Conservation (phyloP, 345 rosid species). For the Corchorus capsularis region DNA sequence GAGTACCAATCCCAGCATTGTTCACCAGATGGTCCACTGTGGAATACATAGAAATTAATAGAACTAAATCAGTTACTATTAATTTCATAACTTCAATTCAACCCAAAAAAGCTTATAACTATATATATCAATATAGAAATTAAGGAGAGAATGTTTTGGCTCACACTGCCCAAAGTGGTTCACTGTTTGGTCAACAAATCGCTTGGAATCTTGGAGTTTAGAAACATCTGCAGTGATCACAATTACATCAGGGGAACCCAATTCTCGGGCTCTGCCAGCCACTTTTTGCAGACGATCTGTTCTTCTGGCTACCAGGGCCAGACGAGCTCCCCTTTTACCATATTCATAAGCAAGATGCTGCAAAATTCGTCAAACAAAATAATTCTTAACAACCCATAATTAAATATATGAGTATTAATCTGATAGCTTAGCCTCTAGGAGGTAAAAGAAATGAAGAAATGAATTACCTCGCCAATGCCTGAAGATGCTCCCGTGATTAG, state of each 20-base stretch:
- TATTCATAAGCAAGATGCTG: conserved; percentile 45
- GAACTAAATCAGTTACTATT: too few relatives aligned
- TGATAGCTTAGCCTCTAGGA: too few relatives aligned
- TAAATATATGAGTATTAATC: too few relatives aligned
- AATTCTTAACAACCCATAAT: not conserved
- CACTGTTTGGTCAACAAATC: conserved; percentile 43
- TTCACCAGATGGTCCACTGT: conserved; percentile 52
- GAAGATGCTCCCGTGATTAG: conserved; percentile 73
- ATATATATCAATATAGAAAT: not conserved
- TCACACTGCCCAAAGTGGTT: conserved; percentile 43
- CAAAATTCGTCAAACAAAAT: not conserved
- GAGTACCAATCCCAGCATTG: conserved; percentile 39
- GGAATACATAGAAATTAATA: not conserved
- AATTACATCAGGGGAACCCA: conserved; percentile 53
- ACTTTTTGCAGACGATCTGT: conserved; percentile 39
- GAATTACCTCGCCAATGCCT: conserved; percentile 60
- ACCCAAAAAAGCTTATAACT: too few relatives aligned
- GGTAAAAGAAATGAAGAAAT: not conserved
- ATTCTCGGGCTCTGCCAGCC: conserved; percentile 39
- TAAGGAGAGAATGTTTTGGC: not conserved
- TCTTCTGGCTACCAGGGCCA: conserved; percentile 49
- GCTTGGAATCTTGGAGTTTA: conserved; percentile 47
- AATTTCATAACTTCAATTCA: too few relatives aligned
- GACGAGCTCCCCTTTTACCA: conserved; percentile 39
- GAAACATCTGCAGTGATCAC: conserved; percentile 50